Percentiles rank a stretch among this genome's conserved stretches.
phyloP scores from a whole-genome alignment of 169 alveolate genomes.

The Cryptosporidium baileyi region DNA sequence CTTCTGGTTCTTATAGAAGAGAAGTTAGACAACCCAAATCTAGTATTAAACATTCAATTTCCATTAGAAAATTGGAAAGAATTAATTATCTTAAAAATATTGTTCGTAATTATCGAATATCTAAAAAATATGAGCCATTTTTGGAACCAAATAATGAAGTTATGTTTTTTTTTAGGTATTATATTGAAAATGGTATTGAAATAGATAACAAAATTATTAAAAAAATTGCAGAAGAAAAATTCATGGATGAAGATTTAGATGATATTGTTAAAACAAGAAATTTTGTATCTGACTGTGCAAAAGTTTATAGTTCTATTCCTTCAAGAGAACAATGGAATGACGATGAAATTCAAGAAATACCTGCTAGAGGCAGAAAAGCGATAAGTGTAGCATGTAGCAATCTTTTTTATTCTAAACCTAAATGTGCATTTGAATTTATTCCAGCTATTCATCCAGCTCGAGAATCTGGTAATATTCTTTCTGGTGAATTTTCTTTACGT shows the following conservation, averaged over 20 bases:
- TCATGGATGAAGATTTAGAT: slow-evolving; percentile 57
- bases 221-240: slow-evolving; percentile 33
- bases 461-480: slow-evolving; percentile 33
- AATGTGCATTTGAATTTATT: slow-evolving; percentile 24
- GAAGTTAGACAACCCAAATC: slow-evolving; percentile 15
- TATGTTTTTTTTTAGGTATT: slow-evolving; percentile 32
- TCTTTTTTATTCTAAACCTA: slow-evolving; percentile 44
- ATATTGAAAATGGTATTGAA: slow-evolving; percentile 24
- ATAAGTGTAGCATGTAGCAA: slow-evolving; percentile 39
- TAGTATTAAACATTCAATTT: neutral
- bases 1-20: slow-evolving; percentile 12
- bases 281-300: slow-evolving; percentile 45
- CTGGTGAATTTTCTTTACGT: slow-evolving; percentile 55
- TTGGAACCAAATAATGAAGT: slow-evolving; percentile 24
- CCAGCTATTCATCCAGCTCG: slow-evolving; percentile 62
- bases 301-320: slow-evolving; percentile 28
- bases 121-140: slow-evolving; percentile 27
- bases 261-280: slow-evolving; percentile 29
- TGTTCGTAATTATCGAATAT: neutral
- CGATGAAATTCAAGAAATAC: slow-evolving; percentile 20
- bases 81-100: slow-evolving; percentile 4
- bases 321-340: slow-evolving; percentile 49
- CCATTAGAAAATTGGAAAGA: slow-evolving; percentile 12
- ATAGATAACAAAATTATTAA: slow-evolving; percentile 20
- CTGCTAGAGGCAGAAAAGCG: slow-evolving; percentile 51